These are phyloP conservation scores for Didymella glomerata DNA, from an alignment of 2,329 filamentous ascomycete species.

Conservation along the genomic window DNA sequence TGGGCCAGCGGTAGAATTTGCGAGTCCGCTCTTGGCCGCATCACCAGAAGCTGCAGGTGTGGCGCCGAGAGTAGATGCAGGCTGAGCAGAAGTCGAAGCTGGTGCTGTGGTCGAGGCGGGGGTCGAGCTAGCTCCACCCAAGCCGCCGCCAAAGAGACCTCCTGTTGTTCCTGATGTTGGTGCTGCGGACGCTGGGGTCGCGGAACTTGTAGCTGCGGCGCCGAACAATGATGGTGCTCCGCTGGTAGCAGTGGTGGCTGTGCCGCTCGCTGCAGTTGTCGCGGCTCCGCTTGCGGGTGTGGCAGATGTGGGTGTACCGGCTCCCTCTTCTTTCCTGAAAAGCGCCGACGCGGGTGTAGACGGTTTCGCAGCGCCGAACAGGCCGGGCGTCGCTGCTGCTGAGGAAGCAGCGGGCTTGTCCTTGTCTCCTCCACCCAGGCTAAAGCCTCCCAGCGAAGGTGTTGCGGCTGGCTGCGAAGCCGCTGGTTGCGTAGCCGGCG, in stretches of 20 bases:
- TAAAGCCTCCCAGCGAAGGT: conserved; percentile 23
- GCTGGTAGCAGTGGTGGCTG: conserved; percentile 29
- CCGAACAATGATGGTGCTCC: conserved; percentile 33
- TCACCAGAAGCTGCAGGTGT: conserved; percentile 31
- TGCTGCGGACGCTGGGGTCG: conserved; percentile 29
- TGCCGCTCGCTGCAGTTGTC: conserved; percentile 29
- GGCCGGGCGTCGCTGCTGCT: conserved; percentile 28
- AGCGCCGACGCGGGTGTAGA: conserved; percentile 22
- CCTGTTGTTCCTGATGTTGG: conserved; percentile 24
- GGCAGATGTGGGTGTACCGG: not conserved
- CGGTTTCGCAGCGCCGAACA: conserved; percentile 33
- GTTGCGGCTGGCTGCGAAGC: conserved; percentile 35
- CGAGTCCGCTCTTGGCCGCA: conserved; percentile 57
- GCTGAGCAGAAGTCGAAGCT: conserved; percentile 29
- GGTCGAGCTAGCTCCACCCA: conserved; percentile 24
- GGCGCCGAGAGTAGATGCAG: conserved; percentile 30
- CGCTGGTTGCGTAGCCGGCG: conserved; percentile 37
- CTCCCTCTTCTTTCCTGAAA: conserved; percentile 14
- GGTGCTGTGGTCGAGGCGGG: conserved; percentile 31
- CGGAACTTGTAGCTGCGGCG: conserved; percentile 28
- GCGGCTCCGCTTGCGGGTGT: conserved; percentile 32
- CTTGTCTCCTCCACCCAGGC: conserved; percentile 33
- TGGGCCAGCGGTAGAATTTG: conserved; percentile 80
- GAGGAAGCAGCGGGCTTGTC: conserved; percentile 35
- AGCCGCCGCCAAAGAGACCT: conserved; percentile 29